phyloP scores from a whole-genome alignment of 2,329 filamentous ascomycete species.

The Chaetoscypha palmicola region DNA sequence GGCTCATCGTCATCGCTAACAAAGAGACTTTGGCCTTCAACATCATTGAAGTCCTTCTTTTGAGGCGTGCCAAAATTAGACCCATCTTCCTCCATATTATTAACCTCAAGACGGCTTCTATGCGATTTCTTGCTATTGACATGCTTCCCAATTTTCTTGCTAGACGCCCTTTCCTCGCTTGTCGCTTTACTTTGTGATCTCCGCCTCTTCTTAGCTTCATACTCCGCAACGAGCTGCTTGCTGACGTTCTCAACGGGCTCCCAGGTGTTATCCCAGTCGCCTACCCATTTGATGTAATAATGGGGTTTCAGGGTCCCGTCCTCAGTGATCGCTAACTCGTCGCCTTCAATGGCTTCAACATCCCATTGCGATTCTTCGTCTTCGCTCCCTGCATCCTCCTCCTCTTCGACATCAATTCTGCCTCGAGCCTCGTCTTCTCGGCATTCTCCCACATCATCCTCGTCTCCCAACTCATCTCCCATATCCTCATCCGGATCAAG shows the following conservation, averaged over 20 bases:
- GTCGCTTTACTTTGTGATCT: too few species aligned
- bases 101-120: too few species aligned
- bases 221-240: conserved; percentile 9
- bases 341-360: conserved; percentile 20
- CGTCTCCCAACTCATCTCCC: not conserved
- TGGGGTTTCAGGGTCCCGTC: conserved; percentile 11
- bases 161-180: too few species aligned
- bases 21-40: too few species aligned
- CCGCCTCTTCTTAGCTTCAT: conserved; percentile 10
- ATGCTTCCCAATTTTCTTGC: too few species aligned
- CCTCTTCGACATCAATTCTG: conserved; percentile 16
- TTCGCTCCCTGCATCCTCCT: conserved; percentile 7
- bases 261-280: conserved; percentile 22
- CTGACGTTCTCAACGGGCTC: conserved; percentile 23
- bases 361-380: conserved; percentile 13
- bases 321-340: conserved; percentile 9
- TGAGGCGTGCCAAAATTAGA: too few species aligned
- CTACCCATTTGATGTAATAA: conserved; percentile 28
- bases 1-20: too few species aligned
- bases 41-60: too few species aligned
- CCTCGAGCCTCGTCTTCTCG: conserved; percentile 9
- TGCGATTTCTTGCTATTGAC: too few species aligned
- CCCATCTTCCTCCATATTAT: too few species aligned
- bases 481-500: not conserved
- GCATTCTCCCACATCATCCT: conserved; percentile 7